These are phyloP conservation scores for Pseudogymnoascus sp. DNA, from an alignment of 2,329 filamentous ascomycete species.

Conservation along the genomic window DNA sequence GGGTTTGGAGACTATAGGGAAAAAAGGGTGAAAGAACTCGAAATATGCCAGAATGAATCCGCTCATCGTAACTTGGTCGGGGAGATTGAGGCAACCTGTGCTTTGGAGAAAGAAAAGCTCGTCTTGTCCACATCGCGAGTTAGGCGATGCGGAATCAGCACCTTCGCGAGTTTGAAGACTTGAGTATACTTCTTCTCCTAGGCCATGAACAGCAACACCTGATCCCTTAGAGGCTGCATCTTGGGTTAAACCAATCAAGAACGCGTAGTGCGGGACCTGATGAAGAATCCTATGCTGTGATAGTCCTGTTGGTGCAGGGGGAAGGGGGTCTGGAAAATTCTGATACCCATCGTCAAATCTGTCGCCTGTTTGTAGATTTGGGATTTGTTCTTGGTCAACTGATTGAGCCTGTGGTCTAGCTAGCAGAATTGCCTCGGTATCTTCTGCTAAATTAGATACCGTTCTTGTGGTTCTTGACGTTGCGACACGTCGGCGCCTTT, in stretches of 20 bases:
- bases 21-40: conserved; percentile 19
- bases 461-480: not conserved
- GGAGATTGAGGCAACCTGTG: conserved; percentile 16
- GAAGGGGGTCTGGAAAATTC: not conserved
- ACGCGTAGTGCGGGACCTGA: conserved; percentile 6
- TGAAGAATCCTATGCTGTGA: conserved; percentile 6
- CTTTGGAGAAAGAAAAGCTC: conserved; percentile 17
- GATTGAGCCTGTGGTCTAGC: not conserved
- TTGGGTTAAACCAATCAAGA: conserved; percentile 1
- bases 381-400: not conserved
- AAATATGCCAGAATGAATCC: conserved; percentile 18
- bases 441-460: not conserved
- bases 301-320: not conserved
- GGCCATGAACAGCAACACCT: not conserved
- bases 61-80: conserved; percentile 14
- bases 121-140: not conserved
- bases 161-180: not conserved
- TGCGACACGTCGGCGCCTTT: not conserved
- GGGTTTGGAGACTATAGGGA: conserved; percentile 17
- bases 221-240: not conserved
- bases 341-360: not conserved
- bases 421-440: not conserved
- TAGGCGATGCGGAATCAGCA: not conserved
- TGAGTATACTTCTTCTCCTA: not conserved
- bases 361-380: not conserved